Percentiles rank a stretch among this genome's conserved stretches.
Evolutionary conservation across 1,284 basidiomycete species (phyloP).

Genomic region (Sporisorium sorghi): DNA sequence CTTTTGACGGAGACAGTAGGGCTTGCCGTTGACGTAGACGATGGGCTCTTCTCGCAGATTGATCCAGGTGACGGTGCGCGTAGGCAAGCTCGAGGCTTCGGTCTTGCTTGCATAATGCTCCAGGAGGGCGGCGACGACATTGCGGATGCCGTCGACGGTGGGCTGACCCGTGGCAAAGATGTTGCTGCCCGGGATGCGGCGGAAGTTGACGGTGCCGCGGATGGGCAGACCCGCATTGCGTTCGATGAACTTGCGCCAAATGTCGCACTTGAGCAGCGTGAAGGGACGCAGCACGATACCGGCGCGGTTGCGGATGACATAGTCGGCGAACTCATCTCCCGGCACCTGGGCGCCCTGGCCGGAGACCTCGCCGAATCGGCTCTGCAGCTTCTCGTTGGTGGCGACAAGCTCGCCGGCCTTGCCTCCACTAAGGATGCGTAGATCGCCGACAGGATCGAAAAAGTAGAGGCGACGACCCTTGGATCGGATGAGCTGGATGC

Average conservation of each 20-base stretch:
- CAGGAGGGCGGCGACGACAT: slow-evolving; percentile 76
- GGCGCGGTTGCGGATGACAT: slow-evolving; percentile 65
- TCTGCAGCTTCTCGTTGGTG: slow-evolving; percentile 45
- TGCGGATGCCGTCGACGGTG: slow-evolving; percentile 86
- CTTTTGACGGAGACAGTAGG: slow-evolving; percentile 71
- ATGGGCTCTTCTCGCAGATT: slow-evolving; percentile 89
- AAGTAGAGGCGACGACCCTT: slow-evolving; percentile 64
- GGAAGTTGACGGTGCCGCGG: slow-evolving; percentile 93
- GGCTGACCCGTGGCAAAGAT: slow-evolving; percentile 82
- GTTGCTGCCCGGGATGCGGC: slow-evolving; percentile 83
- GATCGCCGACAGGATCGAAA: slow-evolving; percentile 68
- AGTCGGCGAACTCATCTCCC: slow-evolving; percentile 69
- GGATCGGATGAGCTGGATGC: slow-evolving; percentile 39
- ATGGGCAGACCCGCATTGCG: slow-evolving; percentile 70
- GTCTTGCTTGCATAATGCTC: slow-evolving; percentile 47
- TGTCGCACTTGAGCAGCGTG: slow-evolving; percentile 66
- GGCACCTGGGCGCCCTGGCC: slow-evolving; percentile 56
- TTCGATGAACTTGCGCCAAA: slow-evolving; percentile 66
- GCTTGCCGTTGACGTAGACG: slow-evolving; percentile 87
- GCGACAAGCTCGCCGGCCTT: slow-evolving; percentile 53
- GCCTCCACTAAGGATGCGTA: slow-evolving; percentile 56
- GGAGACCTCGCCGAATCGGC: slow-evolving; percentile 47
- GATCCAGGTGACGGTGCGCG: slow-evolving; percentile 81
- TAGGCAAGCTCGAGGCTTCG: slow-evolving; percentile 21
- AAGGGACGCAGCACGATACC: slow-evolving; percentile 66